Conservation (phyloP, 2,329 filamentous ascomycete genomes). For the Microsporum ferrugineum region DNA sequence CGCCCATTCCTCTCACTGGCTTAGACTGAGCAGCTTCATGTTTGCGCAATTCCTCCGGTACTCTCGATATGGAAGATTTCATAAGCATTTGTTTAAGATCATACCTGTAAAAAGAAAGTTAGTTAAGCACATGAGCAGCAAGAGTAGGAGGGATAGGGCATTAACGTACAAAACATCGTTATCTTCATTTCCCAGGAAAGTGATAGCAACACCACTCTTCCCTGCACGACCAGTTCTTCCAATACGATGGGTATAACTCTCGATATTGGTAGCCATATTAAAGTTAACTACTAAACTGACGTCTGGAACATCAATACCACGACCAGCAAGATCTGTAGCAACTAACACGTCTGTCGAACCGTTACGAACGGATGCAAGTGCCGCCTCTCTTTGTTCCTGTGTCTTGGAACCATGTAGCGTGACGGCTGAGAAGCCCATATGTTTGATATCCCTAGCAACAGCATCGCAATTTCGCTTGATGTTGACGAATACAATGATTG, state of each 20-base stretch:
- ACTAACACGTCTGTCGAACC: slow-evolving; percentile 79
- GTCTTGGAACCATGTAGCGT: slow-evolving; percentile 94
- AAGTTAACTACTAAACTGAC: slow-evolving; percentile 94
- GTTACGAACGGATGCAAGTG: slow-evolving; percentile 69
- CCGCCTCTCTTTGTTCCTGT: slow-evolving; percentile 93
- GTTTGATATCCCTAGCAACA: slow-evolving; percentile 84
- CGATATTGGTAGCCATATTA: slow-evolving; percentile 91
- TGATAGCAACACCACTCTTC: slow-evolving; percentile 91
- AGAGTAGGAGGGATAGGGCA: not conserved
- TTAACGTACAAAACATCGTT: slow-evolving; percentile 61
- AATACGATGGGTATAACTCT: slow-evolving; percentile 92
- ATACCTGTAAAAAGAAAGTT: slow-evolving; percentile 37
- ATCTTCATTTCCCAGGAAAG: slow-evolving; percentile 87
- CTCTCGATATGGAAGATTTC: slow-evolving; percentile 76
- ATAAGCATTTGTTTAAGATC: slow-evolving; percentile 91
- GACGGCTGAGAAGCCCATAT: slow-evolving; percentile 80
- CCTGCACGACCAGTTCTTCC: slow-evolving; percentile 95
- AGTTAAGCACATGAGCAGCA: not conserved
- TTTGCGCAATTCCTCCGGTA: slow-evolving; percentile 80
- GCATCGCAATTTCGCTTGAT: slow-evolving; percentile 98
- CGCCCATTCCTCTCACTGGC: slow-evolving; percentile 35
- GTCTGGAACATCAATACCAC: slow-evolving; percentile 95
- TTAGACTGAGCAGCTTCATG: slow-evolving; percentile 89
- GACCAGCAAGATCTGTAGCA: slow-evolving; percentile 85
- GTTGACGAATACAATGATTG: slow-evolving; percentile 99